Base-by-base conservation (phyloP, 345 rosid species). In the Moricandia arvensis region DNA sequence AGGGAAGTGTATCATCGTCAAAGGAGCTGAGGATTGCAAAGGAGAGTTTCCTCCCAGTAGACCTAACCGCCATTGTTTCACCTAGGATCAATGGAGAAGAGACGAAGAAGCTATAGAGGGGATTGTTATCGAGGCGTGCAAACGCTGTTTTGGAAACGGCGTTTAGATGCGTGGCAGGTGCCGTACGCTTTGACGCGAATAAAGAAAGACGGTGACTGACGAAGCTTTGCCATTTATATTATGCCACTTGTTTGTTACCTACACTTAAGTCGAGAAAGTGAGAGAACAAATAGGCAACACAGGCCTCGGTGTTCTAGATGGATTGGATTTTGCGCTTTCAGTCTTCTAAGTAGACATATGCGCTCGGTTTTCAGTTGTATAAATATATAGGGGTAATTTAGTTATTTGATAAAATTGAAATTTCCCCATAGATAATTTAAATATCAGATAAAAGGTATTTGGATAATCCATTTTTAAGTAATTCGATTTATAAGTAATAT, bases 21-120 rank as follows among this genome's bases (percentile, higher is more conserved):
- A 67, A 16, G 49, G 74, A 62, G 61, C 43, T 82, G 33, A 87
- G 85, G 77, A 89, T 79, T 72, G 85, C 86, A 75, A 91, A 91
- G 41, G 93, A 84, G 17, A 87, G 79, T 62, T 82, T 87, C 54
- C 88, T 71, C 43, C 77, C 79, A 1, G 63, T 58, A 21, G 89
- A 79, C 78, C 87, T 77, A 74, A 71, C 58, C 77, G 79, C 81
- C 92, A 88, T 88, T 41, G 67, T 15, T 8, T 64, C 63, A 70
- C 16, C 12, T 7, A 76, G 8, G 15, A 58, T 24, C 53, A 45
- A 71, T 24, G 60, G 55, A 58, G 76, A 69, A 53, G 59, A 27
- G 38, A 62, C 69, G 64, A 75, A 51, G 64, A 75, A 21, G 24
- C 24, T 21, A 21, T 26, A 13, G 45, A 15, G 38, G 47, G 29